Base-by-base conservation (phyloP, 306 rosid genomes). In the Prunus mongolica region DNA sequence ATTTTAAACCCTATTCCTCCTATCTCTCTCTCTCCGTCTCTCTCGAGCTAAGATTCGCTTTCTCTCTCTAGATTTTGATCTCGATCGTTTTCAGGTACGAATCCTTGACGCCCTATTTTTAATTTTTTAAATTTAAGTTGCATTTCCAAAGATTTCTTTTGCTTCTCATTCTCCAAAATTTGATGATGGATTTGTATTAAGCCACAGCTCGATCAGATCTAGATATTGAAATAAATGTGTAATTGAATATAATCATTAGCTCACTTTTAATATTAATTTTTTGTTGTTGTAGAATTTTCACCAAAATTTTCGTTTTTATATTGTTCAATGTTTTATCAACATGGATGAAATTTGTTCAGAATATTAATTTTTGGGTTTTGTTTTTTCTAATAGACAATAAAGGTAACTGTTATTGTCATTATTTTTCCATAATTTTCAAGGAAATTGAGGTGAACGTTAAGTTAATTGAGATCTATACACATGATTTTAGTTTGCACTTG, bases 21-120 rank as follows among this genome's bases (percentile, higher is more conserved):
- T 30, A 30, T 22, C 71, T 38, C 58, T 49, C 25, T 25, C 32
- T 12, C 67, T 16, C 20, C n/a, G 24, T 56, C 54, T 60, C 65
- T 4, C 34, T 19, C 22, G 44, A 38, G 44, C 44, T 19, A 3
- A 25, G 20, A 55, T 61, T 56, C 14, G 27, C 27, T 13, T 9
- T 25, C 22, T 24, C 28, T 65, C 34, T 76, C 57, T 57, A 5
- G 12, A 12, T 67, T 60, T 72, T 71, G 66, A 51, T 61, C 44
- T 51, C 41, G 76, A 77, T 72, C 61, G 19, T 20, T 73, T 74
- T 32, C 82, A 58, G 80, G 86, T 78, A 68, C 57, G 61, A 58
- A 65, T 28, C 51, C 9, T 25, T 0, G 24, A 32, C 10, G 54
- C 51, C 52, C 10, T 55, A 14, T 54, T 14, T 14, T 50, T 8